phyloP scores from a whole-genome alignment of 106 monocot genomes.

The Acorus calamus region DNA sequence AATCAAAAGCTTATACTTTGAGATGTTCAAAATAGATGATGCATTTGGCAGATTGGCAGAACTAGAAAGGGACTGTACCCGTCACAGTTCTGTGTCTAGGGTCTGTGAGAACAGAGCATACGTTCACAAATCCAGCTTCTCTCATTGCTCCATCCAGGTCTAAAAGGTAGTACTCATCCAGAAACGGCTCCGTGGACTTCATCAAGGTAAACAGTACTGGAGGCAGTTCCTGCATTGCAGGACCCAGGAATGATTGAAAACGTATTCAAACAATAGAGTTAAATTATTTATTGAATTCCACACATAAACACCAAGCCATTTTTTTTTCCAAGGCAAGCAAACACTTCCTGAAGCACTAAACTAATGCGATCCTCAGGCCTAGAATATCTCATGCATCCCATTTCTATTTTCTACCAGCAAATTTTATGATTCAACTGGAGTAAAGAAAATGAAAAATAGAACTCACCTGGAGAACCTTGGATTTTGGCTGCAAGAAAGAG shows the following conservation, averaged over 20 bases:
- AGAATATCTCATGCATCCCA: too few relatives aligned
- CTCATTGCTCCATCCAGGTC: conserved; percentile 57
- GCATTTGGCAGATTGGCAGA: too few relatives aligned
- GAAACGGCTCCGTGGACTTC: conserved; percentile 77
- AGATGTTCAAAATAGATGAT: too few relatives aligned
- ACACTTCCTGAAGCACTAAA: too few relatives aligned
- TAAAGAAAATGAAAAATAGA: background rate
- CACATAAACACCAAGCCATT: too few relatives aligned
- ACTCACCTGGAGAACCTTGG: conserved; percentile 71
- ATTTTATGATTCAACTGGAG: too few relatives aligned
- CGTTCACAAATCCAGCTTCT: conserved; percentile 54
- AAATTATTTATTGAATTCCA: too few relatives aligned
- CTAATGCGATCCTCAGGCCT: too few relatives aligned
- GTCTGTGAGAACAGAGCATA: conserved; percentile 37
- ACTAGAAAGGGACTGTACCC: conserved; percentile 29
- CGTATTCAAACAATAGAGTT: background rate
- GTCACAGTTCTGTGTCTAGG: conserved; percentile 82
- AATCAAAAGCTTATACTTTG: too few relatives aligned
- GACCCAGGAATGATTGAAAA: background rate
- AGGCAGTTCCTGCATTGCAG: conserved; percentile 40
- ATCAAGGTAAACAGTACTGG: conserved; percentile 67
- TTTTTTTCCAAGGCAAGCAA: too few relatives aligned
- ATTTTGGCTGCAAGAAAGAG: conserved; percentile 55
- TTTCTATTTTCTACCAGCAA: background rate
- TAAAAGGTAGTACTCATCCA: conserved; percentile 73